Base-by-base conservation (phyloP, 345 rosid species). In the Rhodamnia argentea region DNA sequence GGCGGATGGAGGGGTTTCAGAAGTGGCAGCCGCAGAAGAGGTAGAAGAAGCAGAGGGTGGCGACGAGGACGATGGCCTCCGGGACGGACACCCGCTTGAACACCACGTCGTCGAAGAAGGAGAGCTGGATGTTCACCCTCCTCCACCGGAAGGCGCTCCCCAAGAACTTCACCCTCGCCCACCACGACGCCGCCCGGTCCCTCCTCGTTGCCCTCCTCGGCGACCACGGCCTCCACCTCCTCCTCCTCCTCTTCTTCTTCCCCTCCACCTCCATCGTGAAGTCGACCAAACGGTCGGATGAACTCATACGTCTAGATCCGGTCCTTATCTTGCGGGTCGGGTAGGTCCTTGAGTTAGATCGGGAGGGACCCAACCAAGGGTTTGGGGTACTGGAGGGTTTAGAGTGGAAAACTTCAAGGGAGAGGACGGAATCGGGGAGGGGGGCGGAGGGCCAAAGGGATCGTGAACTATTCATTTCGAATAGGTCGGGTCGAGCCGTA, bases 21-120 rank as follows among this genome's bases (percentile, higher is more conserved):
- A 91, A 58, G 56, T 86, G 87, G 91, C 92, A 91, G 87, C 93
- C 90, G 84, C 91, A 90, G 87, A 88, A 91, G 86, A 91, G 86
- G 52, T 86, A 87, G 86, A 91, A 91, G 92, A 89, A 90, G 52
- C 93, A 89, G 58, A 91, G 88, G 53, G 88, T 83, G 64, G 92
- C 84, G 83, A 89, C 88, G 37, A 91, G 90, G 57, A 87, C 88
- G 56, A 89, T 52, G 26, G 90, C 92, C 88, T 91, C 93, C 52
- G 86, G 37, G 40, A 90, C 86, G 37, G 90, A 90, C 24, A 87
- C 76, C 54, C 89, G 83, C 89, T 83, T 89, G 87, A 90, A 91
- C 13, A 88, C 83, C 22, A 90, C 24, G 56, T 78, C 83, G 83
- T 91, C 91, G 51, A 90, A 47, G 84, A 89, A 70, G 62, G 87